Conservation (phyloP, 768 basidiomycete genomes). For the Mrakia blollopis region DNA sequence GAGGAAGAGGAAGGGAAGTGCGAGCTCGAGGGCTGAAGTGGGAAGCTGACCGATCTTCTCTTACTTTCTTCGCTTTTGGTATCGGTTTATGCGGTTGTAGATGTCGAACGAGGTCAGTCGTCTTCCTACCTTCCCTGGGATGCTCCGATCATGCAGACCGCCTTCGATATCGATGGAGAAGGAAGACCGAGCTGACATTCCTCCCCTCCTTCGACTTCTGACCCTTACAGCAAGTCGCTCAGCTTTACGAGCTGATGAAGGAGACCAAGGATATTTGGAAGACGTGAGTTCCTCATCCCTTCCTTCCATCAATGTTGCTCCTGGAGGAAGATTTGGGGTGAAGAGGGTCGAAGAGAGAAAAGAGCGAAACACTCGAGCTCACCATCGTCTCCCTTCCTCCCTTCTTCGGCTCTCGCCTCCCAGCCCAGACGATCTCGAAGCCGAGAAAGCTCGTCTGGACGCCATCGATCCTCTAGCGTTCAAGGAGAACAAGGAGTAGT, state of each 20-base stretch:
- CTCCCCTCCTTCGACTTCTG: background rate
- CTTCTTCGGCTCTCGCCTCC: too few species aligned
- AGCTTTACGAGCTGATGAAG: constrained; percentile 91
- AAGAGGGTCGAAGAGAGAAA: too few species aligned
- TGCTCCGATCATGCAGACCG: too few species aligned
- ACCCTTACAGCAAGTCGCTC: constrained; percentile 66
- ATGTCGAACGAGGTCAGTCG: constrained; percentile 58
- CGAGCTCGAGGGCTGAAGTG: background rate
- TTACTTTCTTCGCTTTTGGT: constrained; percentile 10
- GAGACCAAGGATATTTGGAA: constrained; percentile 86
- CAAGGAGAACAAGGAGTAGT: constrained; percentile 15
- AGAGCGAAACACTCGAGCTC: background rate
- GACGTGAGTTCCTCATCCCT: constrained; percentile 47
- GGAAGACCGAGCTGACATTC: background rate
- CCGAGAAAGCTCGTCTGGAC: constrained; percentile 23
- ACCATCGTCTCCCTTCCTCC: background rate
- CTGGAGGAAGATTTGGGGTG: background rate
- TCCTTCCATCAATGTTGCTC: background rate
- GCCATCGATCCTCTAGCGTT: constrained; percentile 13
- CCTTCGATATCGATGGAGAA: background rate
- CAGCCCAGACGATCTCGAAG: constrained; percentile 36
- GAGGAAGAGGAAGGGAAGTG: background rate
- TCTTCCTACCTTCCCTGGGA: background rate
- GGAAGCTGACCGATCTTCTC: background rate
- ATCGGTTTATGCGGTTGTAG: constrained; percentile 48